Evolutionary conservation across 2,329 filamentous ascomycete genomes (phyloP), one percentile per base, ranked within the genome.

Genomic region (Clarireedia hainanense): DNA sequence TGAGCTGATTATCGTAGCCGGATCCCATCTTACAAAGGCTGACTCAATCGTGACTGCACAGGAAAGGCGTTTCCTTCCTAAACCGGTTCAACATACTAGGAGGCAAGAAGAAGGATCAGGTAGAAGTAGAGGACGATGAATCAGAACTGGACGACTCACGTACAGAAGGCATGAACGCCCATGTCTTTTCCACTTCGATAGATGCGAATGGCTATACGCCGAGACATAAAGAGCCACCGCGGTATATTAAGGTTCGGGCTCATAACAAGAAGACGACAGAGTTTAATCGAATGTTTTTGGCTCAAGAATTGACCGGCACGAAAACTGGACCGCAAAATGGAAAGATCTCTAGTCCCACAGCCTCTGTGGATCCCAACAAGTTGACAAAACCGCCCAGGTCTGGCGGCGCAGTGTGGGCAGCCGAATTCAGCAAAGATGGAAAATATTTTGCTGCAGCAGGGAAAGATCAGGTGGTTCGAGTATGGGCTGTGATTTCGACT

Each of bases 371-470:
- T 6, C 45, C 60, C 3, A 58, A 62, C 47, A 64, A 64, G 54
- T 23, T 61, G 36, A 59, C 64, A 12, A 67, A 67, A 52, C 46
- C 60, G 9, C 49, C 56, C 12, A 67, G 64, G 24, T 47, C 50
- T 45, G 57, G 76, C 39, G 80, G 88, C 58, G 91, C 94, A 0
- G 85, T 96, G 36, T 99, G 94, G 94, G 86, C 92, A 0, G 83
- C 89, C 60, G 89, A 94, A 65, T 97, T 97, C 67, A 97, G 92
- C 66, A 86, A 86, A 58, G 92, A 97, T 73, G 94, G 94, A 5
- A 88, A 80, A 65, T 96, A 91, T 69, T 76, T 99, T 17, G 94
- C 94, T 5, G 90, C 90, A n/a, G 94, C 88, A 10, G 94, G 94
- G 4, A 89, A 92, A 63, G 94, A 97, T 69, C 83, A 83, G 61